phyloP scores from a whole-genome alignment of 805 yeast genomes.

The Lachancea lanzarotensis region DNA sequence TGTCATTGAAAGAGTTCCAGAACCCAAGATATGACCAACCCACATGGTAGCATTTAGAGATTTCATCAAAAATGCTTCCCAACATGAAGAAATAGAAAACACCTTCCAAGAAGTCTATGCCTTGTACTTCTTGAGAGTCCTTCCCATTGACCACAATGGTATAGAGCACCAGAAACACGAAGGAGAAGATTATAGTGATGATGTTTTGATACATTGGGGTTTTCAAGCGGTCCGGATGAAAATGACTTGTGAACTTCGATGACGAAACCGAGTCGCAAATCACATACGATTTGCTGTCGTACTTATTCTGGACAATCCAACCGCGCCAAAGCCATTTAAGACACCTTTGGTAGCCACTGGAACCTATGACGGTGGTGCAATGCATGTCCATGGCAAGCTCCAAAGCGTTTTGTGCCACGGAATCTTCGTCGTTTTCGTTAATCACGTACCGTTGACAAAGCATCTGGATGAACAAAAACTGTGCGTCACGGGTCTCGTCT shows the following conservation, averaged over 20 bases:
- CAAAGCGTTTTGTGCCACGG: constrained; percentile 63
- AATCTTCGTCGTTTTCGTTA: constrained; percentile 53
- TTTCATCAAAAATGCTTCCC: constrained; percentile 63
- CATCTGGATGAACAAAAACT: constrained; percentile 58
- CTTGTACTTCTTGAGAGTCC: constrained; percentile 30
- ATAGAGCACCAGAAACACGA: constrained; percentile 55
- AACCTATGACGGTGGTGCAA: constrained; percentile 65
- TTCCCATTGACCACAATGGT: constrained; percentile 59
- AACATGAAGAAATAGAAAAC: constrained; percentile 58
- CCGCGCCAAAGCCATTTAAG: constrained; percentile 91
- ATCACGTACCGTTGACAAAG: constrained; percentile 69
- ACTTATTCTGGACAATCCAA: constrained; percentile 74
- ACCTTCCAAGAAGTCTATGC: constrained; percentile 44
- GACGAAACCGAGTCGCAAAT: constrained; percentile 56
- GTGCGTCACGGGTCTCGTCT: constrained; percentile 43
- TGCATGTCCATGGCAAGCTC: constrained; percentile 87
- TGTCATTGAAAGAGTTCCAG: constrained; percentile 72
- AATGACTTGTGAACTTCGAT: constrained; percentile 51
- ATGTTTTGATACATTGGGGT: constrained; percentile 79
- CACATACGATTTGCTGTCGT: constrained; percentile 63
- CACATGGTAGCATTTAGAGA: constrained; percentile 64
- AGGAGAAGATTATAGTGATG: constrained; percentile 60
- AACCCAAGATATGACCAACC: constrained; percentile 68
- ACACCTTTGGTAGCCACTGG: constrained; percentile 80
- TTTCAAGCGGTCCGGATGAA: constrained; percentile 75